A percentile compares a stretch with the other conserved stretches of the same genome.
Conservation (phyloP, 305 asterid species). For the Rubia peregrina region DNA sequence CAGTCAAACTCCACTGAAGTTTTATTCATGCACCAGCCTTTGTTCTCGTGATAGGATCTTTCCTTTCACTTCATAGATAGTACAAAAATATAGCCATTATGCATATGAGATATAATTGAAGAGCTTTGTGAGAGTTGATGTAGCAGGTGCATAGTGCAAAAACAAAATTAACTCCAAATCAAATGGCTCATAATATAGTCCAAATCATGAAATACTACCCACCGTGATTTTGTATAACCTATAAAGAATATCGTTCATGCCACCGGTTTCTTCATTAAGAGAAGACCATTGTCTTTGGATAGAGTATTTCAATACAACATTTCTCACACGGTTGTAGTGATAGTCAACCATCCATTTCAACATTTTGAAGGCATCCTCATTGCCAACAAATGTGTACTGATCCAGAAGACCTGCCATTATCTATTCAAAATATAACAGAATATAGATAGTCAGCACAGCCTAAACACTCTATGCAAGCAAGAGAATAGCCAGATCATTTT, state of each 20-base stretch:
- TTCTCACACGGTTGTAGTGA: slow-evolving; percentile 75
- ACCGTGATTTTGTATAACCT: slow-evolving; percentile 66
- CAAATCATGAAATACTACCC: slow-evolving; percentile 1
- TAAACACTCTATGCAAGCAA: slow-evolving; percentile 9
- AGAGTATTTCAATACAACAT: slow-evolving; percentile 51
- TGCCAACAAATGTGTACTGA: slow-evolving; percentile 67
- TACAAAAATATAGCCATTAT: background rate
- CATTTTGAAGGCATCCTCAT: slow-evolving; percentile 55
- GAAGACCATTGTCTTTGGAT: slow-evolving; percentile 65
- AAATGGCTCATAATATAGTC: background rate
- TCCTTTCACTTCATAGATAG: background rate
- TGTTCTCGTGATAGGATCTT: background rate
- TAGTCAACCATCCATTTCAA: slow-evolving; percentile 69
- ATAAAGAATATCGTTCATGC: slow-evolving; percentile 93
- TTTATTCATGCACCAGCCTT: background rate
- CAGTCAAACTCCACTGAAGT: background rate
- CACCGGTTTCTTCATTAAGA: slow-evolving; percentile 83
- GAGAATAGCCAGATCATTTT: background rate
- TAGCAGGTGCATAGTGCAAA: background rate
- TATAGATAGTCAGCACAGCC: slow-evolving; percentile 3
- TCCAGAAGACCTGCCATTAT: slow-evolving; percentile 91
- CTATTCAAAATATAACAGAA: slow-evolving; percentile 26
- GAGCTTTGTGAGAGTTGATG: background rate
- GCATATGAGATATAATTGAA: background rate
- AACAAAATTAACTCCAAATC: background rate